Base-by-base conservation (phyloP, 1,284 basidiomycete genomes). In the Lentinula novae-zelandiae region DNA sequence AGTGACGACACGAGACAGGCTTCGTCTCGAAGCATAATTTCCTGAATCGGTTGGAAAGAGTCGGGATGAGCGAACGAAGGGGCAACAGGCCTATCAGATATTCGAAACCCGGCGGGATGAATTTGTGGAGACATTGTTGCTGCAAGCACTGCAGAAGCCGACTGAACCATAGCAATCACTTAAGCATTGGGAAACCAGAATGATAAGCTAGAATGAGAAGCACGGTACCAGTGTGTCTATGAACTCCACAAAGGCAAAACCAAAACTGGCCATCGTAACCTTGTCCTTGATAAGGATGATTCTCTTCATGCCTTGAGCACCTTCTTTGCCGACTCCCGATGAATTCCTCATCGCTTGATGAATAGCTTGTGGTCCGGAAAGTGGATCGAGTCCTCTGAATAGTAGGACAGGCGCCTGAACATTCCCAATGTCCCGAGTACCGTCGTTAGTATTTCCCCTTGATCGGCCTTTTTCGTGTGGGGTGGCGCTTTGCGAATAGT, bases 211-310 rank as follows among this genome's bases (percentile, higher is more conserved):
- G 40, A 22, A 53, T 57, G 70, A 77, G 65, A 73, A 50, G 8
- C 27, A 33, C 20, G 22, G 15, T 33, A 95, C 94, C 79, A 89
- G 84, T 6, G 87, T 73, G 64, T 95, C 92, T 34, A 90, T 78
- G 67, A 96, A 92, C 70, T 97, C 93, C 12, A 96, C 90, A 70
- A 98, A 98, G 0, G 91, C 87, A 71, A 95, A 96, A 13, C 95
- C 92, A 82, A 93, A 95, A 69, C 92, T 93, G 1, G 86, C 85
- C 76, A 89, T 81, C 0, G 90, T 90, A 7, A 83, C 81, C 69
- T 90, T 89, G 74, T 97, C 94, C 71, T 93, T 92, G 72, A 96
- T 88, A 60, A 95, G 79, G 48, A 95, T 81, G 57, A 97, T 90
- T 50, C 93, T 82, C 63, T 85, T 86, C 84, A 97, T 92, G 13